Conservation (phyloP, 2,329 filamentous ascomycete species). For the Exophiala bonariae region DNA sequence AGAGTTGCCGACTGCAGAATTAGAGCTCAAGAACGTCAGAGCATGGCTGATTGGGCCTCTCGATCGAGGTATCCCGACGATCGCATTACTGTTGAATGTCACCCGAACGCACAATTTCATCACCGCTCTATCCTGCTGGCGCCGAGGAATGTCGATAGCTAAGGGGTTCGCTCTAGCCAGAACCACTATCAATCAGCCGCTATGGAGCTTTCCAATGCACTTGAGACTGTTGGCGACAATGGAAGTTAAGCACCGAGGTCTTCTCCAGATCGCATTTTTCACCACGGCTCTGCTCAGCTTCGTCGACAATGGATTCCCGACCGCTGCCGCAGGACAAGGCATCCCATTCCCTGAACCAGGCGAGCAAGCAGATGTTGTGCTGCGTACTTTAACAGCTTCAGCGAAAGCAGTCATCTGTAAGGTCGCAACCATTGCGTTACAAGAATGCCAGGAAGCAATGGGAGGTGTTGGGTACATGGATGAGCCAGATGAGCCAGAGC, state of each 20-base stretch:
- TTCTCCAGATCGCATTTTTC: conserved; percentile 30
- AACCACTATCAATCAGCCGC: conserved; percentile 25
- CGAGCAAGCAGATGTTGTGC: conserved; percentile 11
- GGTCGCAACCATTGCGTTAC: conserved; percentile 32
- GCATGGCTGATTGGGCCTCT: conserved; percentile 62
- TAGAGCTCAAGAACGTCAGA: conserved; percentile 59
- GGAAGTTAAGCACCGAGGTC: conserved; percentile 28
- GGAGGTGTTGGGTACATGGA: conserved; percentile 42
- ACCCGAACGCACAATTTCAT: conserved; percentile 39
- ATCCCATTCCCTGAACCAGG: conserved; percentile 15
- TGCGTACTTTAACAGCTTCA: conserved; percentile 26
- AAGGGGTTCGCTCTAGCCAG: conserved; percentile 29
- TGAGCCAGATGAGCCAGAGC: conserved; percentile 52
- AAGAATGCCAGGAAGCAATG: conserved; percentile 40
- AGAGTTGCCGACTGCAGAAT: conserved; percentile 65
- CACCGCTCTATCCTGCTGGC: conserved; percentile 27
- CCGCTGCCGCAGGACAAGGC: conserved; percentile 1
- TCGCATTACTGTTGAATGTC: conserved; percentile 64
- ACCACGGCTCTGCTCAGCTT: conserved; percentile 28
- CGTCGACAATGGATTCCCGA: conserved; percentile 22
- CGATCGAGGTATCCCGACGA: conserved; percentile 62
- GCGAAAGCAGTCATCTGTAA: conserved; percentile 39
- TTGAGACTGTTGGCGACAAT: conserved; percentile 26
- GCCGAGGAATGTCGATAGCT: conserved; percentile 28
- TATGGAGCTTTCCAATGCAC: conserved; percentile 28